phyloP scores from a whole-genome alignment of 108 stramenopile species.

The Hondaea fermentalgiana region DNA sequence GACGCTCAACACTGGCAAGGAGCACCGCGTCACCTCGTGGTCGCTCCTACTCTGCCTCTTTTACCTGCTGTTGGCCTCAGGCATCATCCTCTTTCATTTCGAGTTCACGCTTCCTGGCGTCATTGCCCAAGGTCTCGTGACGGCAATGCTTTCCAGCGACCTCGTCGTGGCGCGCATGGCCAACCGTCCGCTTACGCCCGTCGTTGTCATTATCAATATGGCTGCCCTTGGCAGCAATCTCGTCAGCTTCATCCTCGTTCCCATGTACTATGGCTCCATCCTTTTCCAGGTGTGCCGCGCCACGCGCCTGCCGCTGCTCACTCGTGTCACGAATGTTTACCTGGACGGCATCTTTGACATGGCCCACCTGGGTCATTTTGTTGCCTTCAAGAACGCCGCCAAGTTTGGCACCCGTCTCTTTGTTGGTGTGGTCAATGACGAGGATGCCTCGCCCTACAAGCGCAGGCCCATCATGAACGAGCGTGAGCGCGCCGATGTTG shows the following conservation, averaged over 20 bases:
- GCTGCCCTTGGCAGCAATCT: constrained; percentile 62
- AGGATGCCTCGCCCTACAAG: constrained; percentile 71
- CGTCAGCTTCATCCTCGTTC: constrained; percentile 62
- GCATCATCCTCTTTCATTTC: neutral
- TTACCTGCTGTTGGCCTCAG: neutral
- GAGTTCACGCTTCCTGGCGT: neutral
- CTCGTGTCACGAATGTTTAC: constrained; percentile 71
- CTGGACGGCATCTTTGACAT: constrained; percentile 76
- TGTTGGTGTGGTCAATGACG: constrained; percentile 77
- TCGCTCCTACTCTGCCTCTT: neutral
- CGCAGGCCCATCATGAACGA: constrained; percentile 76
- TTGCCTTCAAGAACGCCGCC: constrained; percentile 68
- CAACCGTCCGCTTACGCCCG: neutral
- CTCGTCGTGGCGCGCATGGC: neutral
- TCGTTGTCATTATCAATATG: constrained; percentile 27
- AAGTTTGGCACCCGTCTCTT: constrained; percentile 69
- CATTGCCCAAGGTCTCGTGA: neutral
- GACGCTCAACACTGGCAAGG: neutral
- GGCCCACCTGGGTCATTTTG: constrained; percentile 77
- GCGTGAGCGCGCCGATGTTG: constrained; percentile 75
- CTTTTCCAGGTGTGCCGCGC: constrained; percentile 77
- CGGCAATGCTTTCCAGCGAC: neutral
- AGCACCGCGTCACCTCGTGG: neutral
- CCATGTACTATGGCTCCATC: constrained; percentile 74
- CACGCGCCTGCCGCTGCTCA: constrained; percentile 73